Conservation (phyloP, 495 filamentous ascomycete species). For the Penicillium pulvis region DNA sequence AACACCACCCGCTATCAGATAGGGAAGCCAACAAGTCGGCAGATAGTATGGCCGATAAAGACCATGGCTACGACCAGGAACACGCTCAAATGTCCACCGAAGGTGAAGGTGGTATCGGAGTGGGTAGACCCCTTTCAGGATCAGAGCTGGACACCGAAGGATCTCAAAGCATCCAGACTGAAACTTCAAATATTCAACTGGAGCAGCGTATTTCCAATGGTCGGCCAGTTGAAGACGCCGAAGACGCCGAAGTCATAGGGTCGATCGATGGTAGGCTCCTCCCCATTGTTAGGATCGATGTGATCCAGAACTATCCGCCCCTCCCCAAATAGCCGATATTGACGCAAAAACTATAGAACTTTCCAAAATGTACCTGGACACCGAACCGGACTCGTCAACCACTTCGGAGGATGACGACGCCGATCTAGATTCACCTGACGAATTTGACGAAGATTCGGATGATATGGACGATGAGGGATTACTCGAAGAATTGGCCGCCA, state of each 20-base stretch:
- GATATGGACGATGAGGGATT: slow-evolving; percentile 21
- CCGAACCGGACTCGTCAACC: slow-evolving; percentile 4
- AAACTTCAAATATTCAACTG: background rate
- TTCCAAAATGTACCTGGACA: slow-evolving; percentile 23
- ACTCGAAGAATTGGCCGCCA: slow-evolving; percentile 23
- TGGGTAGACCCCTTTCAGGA: slow-evolving; percentile 9
- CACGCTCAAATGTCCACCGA: slow-evolving; percentile 10
- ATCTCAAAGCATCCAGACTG: background rate
- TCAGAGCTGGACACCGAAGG: slow-evolving; percentile 3
- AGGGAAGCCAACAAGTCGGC: slow-evolving; percentile 60
- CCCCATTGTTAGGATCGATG: background rate
- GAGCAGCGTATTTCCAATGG: background rate
- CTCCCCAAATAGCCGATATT: background rate
- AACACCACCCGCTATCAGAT: slow-evolving; percentile 12
- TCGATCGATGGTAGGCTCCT: slow-evolving; percentile 5
- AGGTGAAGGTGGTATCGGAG: slow-evolving; percentile 15
- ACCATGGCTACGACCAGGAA: slow-evolving; percentile 35
- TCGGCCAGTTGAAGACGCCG: background rate
- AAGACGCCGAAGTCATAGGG: slow-evolving; percentile 8
- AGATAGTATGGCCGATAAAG: slow-evolving; percentile 80
- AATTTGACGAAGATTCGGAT: slow-evolving; percentile 11
- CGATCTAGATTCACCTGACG: background rate
- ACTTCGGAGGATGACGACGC: slow-evolving; percentile 33
- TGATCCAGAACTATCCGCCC: background rate
- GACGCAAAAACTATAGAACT: slow-evolving; percentile 10